Conservation (phyloP, 2,329 filamentous ascomycete species). For the Chaetothyriales sp. region DNA sequence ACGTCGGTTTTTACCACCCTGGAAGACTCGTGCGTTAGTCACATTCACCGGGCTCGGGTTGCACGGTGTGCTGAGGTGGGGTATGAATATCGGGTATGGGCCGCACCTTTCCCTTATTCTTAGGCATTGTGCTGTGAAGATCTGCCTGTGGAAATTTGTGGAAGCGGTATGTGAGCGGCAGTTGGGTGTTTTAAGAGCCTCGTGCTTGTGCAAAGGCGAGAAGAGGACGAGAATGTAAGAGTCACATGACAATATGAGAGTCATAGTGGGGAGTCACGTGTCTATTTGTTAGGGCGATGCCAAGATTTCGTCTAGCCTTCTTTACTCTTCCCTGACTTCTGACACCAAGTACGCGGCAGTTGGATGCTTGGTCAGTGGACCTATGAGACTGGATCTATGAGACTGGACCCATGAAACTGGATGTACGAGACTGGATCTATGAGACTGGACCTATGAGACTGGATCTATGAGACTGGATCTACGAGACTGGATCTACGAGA, state of each 20-base stretch:
- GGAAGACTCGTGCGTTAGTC: slow-evolving; percentile 22
- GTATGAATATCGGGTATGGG: slow-evolving; percentile 13
- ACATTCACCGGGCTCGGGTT: slow-evolving; percentile 19
- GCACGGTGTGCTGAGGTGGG: not conserved
- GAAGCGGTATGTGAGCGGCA: not conserved
- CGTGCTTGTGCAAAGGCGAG: not conserved
- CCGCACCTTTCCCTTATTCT: slow-evolving; percentile 98
- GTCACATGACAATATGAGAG: no score
- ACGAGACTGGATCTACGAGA: no score
- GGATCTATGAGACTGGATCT: no score
- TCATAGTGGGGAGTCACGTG: not conserved
- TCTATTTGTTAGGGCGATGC: not conserved
- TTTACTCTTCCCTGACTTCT: not conserved
- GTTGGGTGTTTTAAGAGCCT: not conserved
- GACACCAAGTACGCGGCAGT: not conserved
- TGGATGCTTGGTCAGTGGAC: no score
- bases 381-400: not conserved
- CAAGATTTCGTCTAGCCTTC: not conserved
- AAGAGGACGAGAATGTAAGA: not conserved
- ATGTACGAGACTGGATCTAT: no score
- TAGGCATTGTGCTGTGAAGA: slow-evolving; percentile 56
- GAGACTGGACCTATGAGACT: no score
- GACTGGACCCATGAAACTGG: no score
- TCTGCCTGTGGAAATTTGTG: not conserved
- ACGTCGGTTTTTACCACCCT: slow-evolving; percentile 97